These are phyloP conservation scores for Venturia oleaginea DNA, from an alignment of 2,329 filamentous ascomycete genomes.

Conservation along the genomic window DNA sequence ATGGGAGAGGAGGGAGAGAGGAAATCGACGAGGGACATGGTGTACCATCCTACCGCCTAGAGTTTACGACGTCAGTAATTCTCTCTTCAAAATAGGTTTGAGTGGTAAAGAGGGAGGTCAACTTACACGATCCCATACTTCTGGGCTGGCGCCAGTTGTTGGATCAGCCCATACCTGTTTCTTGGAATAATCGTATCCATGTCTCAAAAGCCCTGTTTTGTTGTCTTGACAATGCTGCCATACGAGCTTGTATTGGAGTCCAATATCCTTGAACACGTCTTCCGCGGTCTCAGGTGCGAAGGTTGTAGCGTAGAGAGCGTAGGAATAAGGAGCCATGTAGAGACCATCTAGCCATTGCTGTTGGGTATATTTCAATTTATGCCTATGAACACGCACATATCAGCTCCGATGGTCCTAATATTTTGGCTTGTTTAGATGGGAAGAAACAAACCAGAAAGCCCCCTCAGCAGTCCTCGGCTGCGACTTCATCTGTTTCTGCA, in stretches of 20 bases:
- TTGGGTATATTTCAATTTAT: background rate
- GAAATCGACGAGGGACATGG: constrained; percentile 42
- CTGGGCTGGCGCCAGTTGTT: constrained; percentile 40
- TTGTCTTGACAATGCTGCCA: constrained; percentile 20
- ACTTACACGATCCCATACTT: constrained; percentile 45
- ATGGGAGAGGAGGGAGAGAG: constrained; percentile 30
- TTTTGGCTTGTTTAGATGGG: no score
- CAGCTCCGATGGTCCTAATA: background rate
- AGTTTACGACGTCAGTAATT: no score
- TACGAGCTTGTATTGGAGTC: constrained; percentile 31
- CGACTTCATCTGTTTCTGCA: background rate
- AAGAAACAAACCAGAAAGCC: background rate
- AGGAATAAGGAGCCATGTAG: background rate
- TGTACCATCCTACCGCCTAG: constrained; percentile 41
- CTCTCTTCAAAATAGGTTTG: no score
- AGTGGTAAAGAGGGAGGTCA: background rate
- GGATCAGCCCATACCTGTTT: constrained; percentile 44
- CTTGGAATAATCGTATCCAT: constrained; percentile 45
- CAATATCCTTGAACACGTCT: background rate
- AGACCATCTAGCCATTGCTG: background rate
- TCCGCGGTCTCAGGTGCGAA: background rate
- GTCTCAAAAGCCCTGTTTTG: constrained; percentile 38
- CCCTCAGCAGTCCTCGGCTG: background rate
- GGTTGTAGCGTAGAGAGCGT: background rate
- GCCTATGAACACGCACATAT: background rate